Conservation (phyloP, 2,329 filamentous ascomycete genomes). For the Exophiala aquamarina region DNA sequence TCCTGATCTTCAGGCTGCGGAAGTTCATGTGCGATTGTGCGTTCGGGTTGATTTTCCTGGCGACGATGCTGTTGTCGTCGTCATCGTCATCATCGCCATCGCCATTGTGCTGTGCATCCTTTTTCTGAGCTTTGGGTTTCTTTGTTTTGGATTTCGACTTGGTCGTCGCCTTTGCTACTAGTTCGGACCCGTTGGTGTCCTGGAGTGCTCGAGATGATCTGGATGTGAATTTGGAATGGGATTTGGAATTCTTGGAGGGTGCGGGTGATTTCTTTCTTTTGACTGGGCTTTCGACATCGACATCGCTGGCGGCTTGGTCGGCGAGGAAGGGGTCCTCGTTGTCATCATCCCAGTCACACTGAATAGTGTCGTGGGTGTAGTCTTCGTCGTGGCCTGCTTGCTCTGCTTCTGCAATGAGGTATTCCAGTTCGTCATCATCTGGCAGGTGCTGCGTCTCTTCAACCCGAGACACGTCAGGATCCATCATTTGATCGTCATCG, state of each 20-base stretch:
- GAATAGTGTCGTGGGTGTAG: neutral
- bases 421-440: slow-evolving; percentile 8
- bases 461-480: neutral
- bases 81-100: slow-evolving; percentile 11
- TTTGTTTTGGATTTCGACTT: neutral
- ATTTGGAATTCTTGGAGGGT: neutral
- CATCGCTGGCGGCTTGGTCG: neutral
- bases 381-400: neutral
- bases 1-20: slow-evolving; percentile 47
- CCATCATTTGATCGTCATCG: neutral
- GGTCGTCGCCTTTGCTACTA: neutral
- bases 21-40: slow-evolving; percentile 48
- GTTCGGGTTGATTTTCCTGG: slow-evolving; percentile 43
- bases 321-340: slow-evolving; percentile 10
- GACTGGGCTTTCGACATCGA: neutral
- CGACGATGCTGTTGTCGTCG: slow-evolving; percentile 12
- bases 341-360: neutral
- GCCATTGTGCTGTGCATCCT: slow-evolving; percentile 1
- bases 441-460: slow-evolving; percentile 19
- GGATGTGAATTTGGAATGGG: neutral
- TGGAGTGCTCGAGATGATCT: too few species aligned
- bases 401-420: slow-evolving; percentile 12
- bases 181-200: neutral
- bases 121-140: too few species aligned
- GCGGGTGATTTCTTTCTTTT: slow-evolving; percentile 1